A percentile compares a stretch with the other conserved stretches of the same genome.
Conservation (phyloP, 1,284 basidiomycete genomes). For the Rugosomyces carneus region DNA sequence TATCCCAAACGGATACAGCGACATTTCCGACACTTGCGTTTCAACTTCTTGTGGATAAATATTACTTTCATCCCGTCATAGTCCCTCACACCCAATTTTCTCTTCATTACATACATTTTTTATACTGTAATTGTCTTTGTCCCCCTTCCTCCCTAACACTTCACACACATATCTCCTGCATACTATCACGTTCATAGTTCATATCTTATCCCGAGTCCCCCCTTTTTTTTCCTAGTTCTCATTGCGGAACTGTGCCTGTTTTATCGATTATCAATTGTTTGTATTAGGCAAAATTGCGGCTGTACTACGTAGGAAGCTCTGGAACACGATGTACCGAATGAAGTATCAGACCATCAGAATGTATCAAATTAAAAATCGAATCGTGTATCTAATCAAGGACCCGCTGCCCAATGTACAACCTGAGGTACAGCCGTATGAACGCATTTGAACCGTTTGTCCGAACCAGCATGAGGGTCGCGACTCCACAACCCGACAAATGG, state of each 20-base stretch:
- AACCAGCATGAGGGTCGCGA: neutral
- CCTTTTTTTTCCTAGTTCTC: neutral
- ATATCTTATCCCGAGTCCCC: neutral
- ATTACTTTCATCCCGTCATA: constrained; percentile 1
- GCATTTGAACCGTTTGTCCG: neutral
- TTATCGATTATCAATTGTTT: constrained; percentile 9
- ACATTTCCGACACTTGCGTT: constrained; percentile 5
- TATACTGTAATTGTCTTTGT: constrained; percentile 11
- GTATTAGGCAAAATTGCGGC: constrained; percentile 7
- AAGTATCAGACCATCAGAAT: neutral
- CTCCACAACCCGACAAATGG: neutral
- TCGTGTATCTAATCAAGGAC: neutral
- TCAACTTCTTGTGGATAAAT: constrained; percentile 11
- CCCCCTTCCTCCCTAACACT: constrained; percentile 3
- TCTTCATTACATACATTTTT: constrained; percentile 11
- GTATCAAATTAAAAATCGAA: neutral
- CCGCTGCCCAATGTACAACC: neutral
- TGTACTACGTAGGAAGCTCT: constrained; percentile 9
- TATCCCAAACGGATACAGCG: constrained; percentile 13
- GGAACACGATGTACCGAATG: constrained; percentile 7
- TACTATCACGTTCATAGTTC: constrained; percentile 1
- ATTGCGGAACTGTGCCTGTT: constrained; percentile 5
- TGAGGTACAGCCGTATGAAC: neutral
- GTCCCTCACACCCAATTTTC: neutral
- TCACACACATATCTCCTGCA: constrained; percentile 1